phyloP scores from a whole-genome alignment of 1,284 basidiomycete species.

The Malassezia brasiliensis region DNA sequence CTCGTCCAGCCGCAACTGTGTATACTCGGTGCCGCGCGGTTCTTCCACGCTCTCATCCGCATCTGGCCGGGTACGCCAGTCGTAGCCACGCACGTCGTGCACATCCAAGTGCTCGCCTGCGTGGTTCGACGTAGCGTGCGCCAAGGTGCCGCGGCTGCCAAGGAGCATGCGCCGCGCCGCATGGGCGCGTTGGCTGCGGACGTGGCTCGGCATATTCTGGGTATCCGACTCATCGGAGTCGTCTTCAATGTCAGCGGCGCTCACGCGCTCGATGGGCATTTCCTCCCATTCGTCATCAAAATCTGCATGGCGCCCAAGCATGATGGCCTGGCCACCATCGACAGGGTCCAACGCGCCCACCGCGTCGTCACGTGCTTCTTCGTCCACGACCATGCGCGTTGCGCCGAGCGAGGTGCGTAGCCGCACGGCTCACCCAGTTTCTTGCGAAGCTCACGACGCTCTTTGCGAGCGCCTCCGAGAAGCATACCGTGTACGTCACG shows the following conservation, averaged over 20 bases:
- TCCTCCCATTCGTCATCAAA: constrained; percentile 19
- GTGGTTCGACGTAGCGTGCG: constrained; percentile 20
- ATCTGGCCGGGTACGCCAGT: constrained; percentile 41
- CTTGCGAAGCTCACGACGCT: constrained; percentile 27
- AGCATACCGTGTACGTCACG: constrained; percentile 38
- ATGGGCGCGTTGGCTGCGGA: neutral
- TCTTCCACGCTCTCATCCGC: constrained; percentile 18
- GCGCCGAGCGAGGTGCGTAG: constrained; percentile 3
- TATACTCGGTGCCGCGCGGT: constrained; percentile 30
- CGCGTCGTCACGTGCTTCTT: neutral
- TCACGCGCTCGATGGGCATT: constrained; percentile 17
- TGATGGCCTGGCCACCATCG: neutral
- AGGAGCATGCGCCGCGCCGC: constrained; percentile 1
- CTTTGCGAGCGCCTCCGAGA: constrained; percentile 22
- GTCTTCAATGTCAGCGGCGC: neutral
- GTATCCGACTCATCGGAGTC: neutral
- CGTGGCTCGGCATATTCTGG: neutral
- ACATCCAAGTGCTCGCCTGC: constrained; percentile 41
- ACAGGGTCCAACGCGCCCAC: neutral
- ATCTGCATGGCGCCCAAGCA: constrained; percentile 11
- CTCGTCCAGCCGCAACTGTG: constrained; percentile 44
- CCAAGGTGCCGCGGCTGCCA: neutral
- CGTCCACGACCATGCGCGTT: constrained; percentile 9
- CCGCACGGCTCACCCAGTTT: constrained; percentile 21
- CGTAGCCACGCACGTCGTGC: constrained; percentile 43